A percentile compares a stretch with the other conserved stretches of the same genome.
phyloP scores from a whole-genome alignment of 305 asterid species.

The Fraxinus latifolia region DNA sequence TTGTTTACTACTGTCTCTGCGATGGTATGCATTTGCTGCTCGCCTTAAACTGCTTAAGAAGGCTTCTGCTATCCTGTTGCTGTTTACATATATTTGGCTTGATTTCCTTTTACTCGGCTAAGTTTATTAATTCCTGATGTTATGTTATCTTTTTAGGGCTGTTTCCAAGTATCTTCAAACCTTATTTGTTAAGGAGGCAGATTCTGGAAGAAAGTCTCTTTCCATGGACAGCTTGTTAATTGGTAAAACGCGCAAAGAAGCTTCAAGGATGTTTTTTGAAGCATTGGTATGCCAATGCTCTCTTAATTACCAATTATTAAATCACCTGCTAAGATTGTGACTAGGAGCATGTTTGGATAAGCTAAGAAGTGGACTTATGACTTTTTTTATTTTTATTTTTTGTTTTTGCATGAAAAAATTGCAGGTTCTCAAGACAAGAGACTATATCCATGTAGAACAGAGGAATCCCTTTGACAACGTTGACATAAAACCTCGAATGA shows the following conservation, averaged over 20 bases:
- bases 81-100: not conserved
- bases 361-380: not conserved
- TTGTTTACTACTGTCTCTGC: not conserved
- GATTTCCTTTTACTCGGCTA: not conserved
- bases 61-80: not conserved
- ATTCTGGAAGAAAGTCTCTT: conserved; percentile 49
- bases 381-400: not conserved
- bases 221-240: conserved; percentile 60
- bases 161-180: conserved; percentile 89
- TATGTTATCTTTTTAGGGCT: conserved; percentile 54
- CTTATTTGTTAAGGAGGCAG: conserved; percentile 63
- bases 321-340: not conserved
- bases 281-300: conserved; percentile 55
- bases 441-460: conserved; percentile 76
- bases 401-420: not conserved
- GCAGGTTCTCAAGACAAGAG: conserved; percentile 87
- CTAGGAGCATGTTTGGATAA: not conserved
- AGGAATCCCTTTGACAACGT: conserved; percentile 49
- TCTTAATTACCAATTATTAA: not conserved
- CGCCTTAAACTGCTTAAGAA: not conserved
- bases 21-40: not conserved
- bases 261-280: conserved; percentile 50
- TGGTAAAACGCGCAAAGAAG: conserved; percentile 93
- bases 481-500: conserved; percentile 46
- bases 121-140: not conserved